These are phyloP conservation scores for Phytophthora vignae DNA, from an alignment of 352 stramenopile genomes.

Conservation along the genomic window DNA sequence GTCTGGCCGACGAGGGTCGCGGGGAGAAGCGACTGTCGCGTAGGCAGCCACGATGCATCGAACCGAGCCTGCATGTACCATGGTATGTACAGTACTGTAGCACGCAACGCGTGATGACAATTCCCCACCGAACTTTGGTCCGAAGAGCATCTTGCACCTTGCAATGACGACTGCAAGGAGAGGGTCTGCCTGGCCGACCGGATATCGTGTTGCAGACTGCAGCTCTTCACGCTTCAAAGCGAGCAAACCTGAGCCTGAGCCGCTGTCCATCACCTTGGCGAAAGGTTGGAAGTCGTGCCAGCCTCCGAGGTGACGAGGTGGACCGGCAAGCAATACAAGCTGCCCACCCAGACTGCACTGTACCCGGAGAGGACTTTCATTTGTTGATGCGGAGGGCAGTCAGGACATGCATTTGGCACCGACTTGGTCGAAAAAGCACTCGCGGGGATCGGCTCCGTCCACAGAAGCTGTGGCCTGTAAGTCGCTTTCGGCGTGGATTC, in stretches of 20 bases:
- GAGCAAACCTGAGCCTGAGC: neutral
- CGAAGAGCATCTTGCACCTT: neutral
- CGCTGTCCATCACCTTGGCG: neutral
- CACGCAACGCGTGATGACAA: constrained; percentile 11
- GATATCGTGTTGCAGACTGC: constrained; percentile 20
- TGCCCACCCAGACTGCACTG: neutral
- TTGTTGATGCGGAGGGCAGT: constrained; percentile 1
- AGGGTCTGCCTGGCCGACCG: constrained; percentile 3
- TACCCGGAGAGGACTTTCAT: neutral
- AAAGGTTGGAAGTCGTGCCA: constrained; percentile 4
- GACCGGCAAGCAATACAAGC: neutral
- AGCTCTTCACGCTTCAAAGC: neutral
- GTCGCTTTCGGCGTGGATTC: constrained; percentile 14
- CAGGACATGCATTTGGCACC: constrained; percentile 20
- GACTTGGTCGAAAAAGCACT: constrained; percentile 13
- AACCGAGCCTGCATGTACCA: no score
- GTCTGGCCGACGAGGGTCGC: neutral
- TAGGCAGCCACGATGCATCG: neutral
- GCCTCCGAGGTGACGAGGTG: neutral
- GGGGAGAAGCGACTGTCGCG: neutral
- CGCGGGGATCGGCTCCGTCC: constrained; percentile 9
- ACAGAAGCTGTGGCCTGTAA: neutral
- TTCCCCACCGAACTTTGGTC: neutral
- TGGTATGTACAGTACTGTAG: no score
- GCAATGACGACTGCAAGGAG: constrained; percentile 29